A percentile compares a stretch with the other conserved stretches of the same genome.
Conservation (phyloP, 2,329 filamentous ascomycete genomes). For the Ophiocordyceps robertsii region DNA sequence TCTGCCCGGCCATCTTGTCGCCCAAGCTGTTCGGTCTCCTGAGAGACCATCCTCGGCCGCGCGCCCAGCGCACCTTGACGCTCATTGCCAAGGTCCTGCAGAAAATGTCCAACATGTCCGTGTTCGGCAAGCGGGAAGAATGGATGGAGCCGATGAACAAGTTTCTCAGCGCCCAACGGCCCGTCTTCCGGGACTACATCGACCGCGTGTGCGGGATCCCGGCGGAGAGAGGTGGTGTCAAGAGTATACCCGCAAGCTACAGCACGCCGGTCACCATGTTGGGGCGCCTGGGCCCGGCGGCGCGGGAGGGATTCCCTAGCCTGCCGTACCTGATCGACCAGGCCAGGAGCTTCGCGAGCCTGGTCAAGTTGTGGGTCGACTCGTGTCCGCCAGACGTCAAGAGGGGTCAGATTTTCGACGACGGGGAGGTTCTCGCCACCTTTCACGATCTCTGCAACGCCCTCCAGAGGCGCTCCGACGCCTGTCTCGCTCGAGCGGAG, state of each 20-base stretch:
- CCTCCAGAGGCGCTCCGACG: conserved; percentile 36
- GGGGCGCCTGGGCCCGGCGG: conserved; percentile 63
- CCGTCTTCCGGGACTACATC: conserved; percentile 75
- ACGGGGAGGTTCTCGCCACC: conserved; percentile 37
- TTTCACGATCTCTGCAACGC: conserved; percentile 38
- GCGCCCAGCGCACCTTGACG: conserved; percentile 77
- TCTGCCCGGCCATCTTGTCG: conserved; percentile 91
- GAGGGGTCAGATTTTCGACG: conserved; percentile 20
- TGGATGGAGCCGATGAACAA: conserved; percentile 99
- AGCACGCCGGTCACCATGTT: conserved; percentile 87
- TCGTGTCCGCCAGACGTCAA: conserved; percentile 26
- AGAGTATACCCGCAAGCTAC: conserved; percentile 67
- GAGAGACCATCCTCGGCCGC: conserved; percentile 66
- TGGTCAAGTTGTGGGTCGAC: conserved; percentile 72
- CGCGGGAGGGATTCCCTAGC: conserved; percentile 83
- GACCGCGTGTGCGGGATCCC: conserved; percentile 78
- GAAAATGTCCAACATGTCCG: conserved; percentile 79
- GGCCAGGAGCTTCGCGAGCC: conserved; percentile 67
- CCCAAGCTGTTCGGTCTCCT: conserved; percentile 86
- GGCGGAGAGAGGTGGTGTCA: conserved; percentile 45
- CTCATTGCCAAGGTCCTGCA: conserved; percentile 88
- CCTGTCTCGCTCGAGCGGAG: conserved; percentile 37
- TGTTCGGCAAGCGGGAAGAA: conserved; percentile 87
- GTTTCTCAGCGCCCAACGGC: conserved; percentile 63
- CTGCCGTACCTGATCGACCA: conserved; percentile 89